Base-by-base conservation (phyloP, 352 stramenopile species). In the Phytophthora idaei region DNA sequence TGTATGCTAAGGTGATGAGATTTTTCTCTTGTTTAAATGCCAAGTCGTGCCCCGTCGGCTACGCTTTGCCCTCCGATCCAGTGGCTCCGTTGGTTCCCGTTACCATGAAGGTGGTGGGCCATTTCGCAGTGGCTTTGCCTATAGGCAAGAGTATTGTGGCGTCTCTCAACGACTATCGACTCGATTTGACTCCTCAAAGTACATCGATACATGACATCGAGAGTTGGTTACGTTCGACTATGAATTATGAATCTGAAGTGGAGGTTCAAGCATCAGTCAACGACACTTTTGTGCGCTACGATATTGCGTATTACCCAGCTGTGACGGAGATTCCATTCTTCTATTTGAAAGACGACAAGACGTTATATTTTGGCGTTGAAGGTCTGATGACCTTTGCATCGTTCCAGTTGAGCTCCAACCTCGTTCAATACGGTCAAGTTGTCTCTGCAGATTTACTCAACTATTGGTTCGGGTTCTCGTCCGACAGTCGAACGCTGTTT, bases 1-100 rank as follows among this genome's bases (percentile, higher is more conserved):
- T 56, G 2, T 68, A 68, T 37, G n/a, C 10, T 0, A 52, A 32
- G 4, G 45, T 74, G 12, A 9, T 67, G 3, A n/a, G 39, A 4
- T 32, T 74, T 39, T 47, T 70, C 4, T 66, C 61, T 25, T 74
- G 67, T 14, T 50, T 74, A 10, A 66, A 47, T 39, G 17, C 29
- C 1, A 27, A 53, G 17, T 34, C 37, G 10, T 74, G 67, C 6
- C 67, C 61, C 10, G 49, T 74, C 1, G 67, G 67, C 1, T 70
- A 70, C 29, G 64, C 58, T 1, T 12, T 57, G 10, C 58, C 64
- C 11, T 56, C 58, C 3, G 45, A 72, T 29, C 28, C 52, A 11
- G 17, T 29, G 12, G 51, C 47, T n/a, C 8, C 45, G 7, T 48
- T 73, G 8, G 52, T 73, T 15, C 52, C 65, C n/a, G 36, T 57